Evolutionary conservation across 805 yeast species (phyloP).

Genomic region (Yamadazyma olivae): DNA sequence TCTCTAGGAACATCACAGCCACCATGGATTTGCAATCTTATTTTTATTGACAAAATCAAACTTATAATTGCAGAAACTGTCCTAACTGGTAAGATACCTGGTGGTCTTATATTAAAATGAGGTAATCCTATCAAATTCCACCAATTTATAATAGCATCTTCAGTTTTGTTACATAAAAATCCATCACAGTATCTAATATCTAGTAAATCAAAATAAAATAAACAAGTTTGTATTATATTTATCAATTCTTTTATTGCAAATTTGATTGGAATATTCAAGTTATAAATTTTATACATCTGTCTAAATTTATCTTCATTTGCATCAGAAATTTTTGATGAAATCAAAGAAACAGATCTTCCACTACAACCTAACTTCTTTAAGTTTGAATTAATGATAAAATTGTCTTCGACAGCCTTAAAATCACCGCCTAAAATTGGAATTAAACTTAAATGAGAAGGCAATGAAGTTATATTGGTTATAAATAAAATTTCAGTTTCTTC

Average conservation of each 20-base stretch:
- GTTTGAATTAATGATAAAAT: constrained; percentile 72
- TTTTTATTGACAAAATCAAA: constrained; percentile 64
- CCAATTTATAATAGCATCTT: constrained; percentile 70
- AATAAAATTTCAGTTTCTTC: constrained; percentile 38
- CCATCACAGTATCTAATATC: constrained; percentile 79
- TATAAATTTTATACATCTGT: constrained; percentile 62
- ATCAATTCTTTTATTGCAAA: constrained; percentile 76
- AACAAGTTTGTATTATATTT: constrained; percentile 66
- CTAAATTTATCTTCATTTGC: constrained; percentile 81
- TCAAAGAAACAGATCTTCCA: constrained; percentile 75
- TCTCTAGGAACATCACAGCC: constrained; percentile 68
- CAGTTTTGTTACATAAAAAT: constrained; percentile 73
- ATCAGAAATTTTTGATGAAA: constrained; percentile 63
- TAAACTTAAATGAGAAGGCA: constrained; percentile 72
- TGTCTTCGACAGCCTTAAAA: constrained; percentile 45
- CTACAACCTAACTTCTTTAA: constrained; percentile 76
- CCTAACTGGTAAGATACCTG: constrained; percentile 56
- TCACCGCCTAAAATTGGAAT: constrained; percentile 68
- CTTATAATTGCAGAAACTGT: constrained; percentile 82
- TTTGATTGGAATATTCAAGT: constrained; percentile 46
- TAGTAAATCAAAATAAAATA: constrained; percentile 74
- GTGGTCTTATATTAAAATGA: constrained; percentile 41
- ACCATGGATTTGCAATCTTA: constrained; percentile 46
- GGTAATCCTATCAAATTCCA: constrained; percentile 72
- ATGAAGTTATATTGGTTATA: constrained; percentile 77